Evolutionary conservation across 148 eudicot species (phyloP), one percentile per base, ranked within the genome.

Genomic region (Vaccinium macrocarpon): DNA sequence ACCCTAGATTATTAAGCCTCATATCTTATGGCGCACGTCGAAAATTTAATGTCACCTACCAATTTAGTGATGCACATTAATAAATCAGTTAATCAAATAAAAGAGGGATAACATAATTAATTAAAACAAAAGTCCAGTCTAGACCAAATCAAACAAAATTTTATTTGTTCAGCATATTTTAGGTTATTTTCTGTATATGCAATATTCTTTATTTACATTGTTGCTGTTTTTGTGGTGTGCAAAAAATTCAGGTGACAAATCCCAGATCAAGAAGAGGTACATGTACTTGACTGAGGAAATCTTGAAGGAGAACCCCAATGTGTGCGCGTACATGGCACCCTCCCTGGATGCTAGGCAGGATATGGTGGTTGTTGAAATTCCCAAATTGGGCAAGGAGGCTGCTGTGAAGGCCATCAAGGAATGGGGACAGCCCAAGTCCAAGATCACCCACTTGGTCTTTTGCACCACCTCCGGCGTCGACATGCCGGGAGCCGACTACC

Each of bases 401-500:
- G 86, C 86, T 6, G 38, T 27, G 25, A 84, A 84, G 35, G 86
- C 86, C 1, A 84, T 84, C 73, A 84, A 84, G 73, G 86, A 84
- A 48, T 84, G 86, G 86, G 86, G 82, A 46, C 86, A 84, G 70
- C 85, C 85, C 29, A 86, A 78, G 29, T 82, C 88, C 73, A 86
- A 86, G n/a, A 86, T 86, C 57, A 86, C 88, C 53, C 88, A 86
- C 70, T 32, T 86, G 25, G 82, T 86, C 74, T 82, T 86, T 12
- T 86, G 87, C 87, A 82, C 87, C 85, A 86, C 78, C 55, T 27
- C 72, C 8, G 83, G 88, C 8, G 85, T 86, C 29, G 88, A 86
- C 73, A 83, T 86, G 85, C 88, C 88, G n/a, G 88, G 88, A 0
- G 85, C 88, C 6, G 88, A 86, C 83, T 83, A 79, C 82, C 88